Evolutionary conservation across 257 asterid species (phyloP), one percentile per base, ranked within the genome.

Genomic region (Primulina huaijiensis): DNA sequence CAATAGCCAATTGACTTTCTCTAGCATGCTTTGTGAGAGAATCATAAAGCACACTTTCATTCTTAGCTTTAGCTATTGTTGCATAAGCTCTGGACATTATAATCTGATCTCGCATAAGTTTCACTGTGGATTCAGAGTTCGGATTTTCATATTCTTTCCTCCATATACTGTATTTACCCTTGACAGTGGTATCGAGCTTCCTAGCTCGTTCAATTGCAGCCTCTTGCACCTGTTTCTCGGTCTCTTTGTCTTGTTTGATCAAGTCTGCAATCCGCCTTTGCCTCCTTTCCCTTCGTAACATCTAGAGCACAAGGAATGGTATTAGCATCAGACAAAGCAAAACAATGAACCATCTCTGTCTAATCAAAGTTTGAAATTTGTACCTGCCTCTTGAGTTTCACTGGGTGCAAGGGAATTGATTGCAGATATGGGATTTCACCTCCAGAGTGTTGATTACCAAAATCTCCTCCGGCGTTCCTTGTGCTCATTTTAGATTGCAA

Each of bases 31-130:
- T 76, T 64, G 83, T 77, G 53, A 92, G 79, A 72, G 96, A 88
- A 80, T 83, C 78, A 81, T 83, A 90, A 57, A 92, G 87, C 75
- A 64, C 50, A 62, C 76, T 81, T 33, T 85, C 88, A 81, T 90
- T 90, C 83, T 87, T 90, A 72, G 95, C 89, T 85, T 79, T 90
- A 64, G 98, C 92, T 56, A 92, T 86, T 57, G 95, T 88, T 55
- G 95, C 97, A 81, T 92, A 92, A 75, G 87, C 96, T 82, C 80
- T 90, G 70, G 98, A 97, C 95, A 92, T 88, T 80, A 92, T 88
- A 75, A 90, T 83, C 88, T 90, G 98, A 79, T 92, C 98, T 57
- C 88, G 82, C 90, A 92, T 92, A 65, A 92, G 97, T 83, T 90
- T 92, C 64, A 90, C 84, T 2, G 83, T 88, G 81, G 97, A 84